Conservation (phyloP, 2,329 filamentous ascomycete genomes). For the Paraphaeosphaeria sporulosa region DNA sequence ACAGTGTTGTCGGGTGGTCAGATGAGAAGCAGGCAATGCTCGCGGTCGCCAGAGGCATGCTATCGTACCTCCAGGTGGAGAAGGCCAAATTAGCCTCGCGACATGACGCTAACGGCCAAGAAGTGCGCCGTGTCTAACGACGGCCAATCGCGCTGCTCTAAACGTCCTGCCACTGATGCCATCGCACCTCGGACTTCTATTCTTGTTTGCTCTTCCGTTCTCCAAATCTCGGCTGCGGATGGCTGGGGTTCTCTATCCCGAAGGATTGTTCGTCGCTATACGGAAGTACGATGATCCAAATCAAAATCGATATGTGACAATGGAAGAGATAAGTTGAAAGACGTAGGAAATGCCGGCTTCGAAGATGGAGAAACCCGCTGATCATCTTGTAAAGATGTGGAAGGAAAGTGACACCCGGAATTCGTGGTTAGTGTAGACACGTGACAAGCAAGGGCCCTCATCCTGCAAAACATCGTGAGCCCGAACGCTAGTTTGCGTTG, state of each 20-base stretch:
- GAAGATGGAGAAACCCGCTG: background rate
- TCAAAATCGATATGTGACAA: background rate
- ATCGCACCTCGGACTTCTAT: background rate
- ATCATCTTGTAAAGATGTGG: background rate
- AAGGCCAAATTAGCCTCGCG: slow-evolving; percentile 6
- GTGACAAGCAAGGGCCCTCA: background rate
- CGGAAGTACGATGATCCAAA: background rate
- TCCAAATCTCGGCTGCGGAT: slow-evolving; percentile 2
- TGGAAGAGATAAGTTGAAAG: background rate
- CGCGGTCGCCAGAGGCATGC: background rate
- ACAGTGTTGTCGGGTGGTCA: background rate
- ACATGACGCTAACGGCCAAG: slow-evolving; percentile 13
- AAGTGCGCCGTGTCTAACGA: slow-evolving; percentile 5
- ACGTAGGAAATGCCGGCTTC: background rate
- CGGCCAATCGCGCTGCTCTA: slow-evolving; percentile 5
- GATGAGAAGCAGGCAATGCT: background rate
- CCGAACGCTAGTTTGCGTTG: background rate
- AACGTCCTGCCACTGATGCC: slow-evolving; percentile 2
- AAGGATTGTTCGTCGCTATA: background rate
- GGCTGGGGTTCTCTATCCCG: background rate
- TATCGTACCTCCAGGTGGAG: background rate
- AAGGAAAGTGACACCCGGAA: background rate
- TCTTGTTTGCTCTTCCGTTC: slow-evolving; percentile 7
- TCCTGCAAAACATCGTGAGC: background rate
- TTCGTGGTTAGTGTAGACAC: background rate